Conservation (phyloP, 2,329 filamentous ascomycete species). For the Neophaeococcomyces aloes region DNA sequence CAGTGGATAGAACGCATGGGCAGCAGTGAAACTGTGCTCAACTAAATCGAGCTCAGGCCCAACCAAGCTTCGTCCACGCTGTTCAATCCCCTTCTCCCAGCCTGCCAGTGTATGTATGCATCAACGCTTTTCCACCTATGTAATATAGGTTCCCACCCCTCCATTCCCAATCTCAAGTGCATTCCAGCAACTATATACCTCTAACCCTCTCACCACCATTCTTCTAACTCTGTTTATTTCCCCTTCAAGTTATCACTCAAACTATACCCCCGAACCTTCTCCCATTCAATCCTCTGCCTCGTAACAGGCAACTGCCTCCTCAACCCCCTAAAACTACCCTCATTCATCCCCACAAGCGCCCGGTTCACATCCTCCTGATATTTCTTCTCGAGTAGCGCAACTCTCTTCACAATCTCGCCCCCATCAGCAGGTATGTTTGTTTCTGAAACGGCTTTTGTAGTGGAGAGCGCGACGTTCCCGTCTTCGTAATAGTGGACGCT, state of each 20-base stretch:
- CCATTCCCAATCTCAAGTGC: too few species aligned
- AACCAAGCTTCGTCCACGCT: too few species aligned
- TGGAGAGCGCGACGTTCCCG: constrained; percentile 87
- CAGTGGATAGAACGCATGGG: too few species aligned
- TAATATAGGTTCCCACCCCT: too few species aligned
- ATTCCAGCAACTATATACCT: too few species aligned
- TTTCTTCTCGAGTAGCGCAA: constrained; percentile 71
- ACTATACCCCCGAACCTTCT: constrained; percentile 89
- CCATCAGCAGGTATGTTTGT: constrained; percentile 34
- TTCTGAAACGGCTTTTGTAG: constrained; percentile 50
- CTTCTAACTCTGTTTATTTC: constrained; percentile 32
- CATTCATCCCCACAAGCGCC: constrained; percentile 77
- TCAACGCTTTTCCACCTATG: too few species aligned
- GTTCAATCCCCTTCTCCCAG: too few species aligned
- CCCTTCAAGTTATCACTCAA: constrained; percentile 71
- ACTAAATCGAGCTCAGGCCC: too few species aligned
- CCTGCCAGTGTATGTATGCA: too few species aligned
- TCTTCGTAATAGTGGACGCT: constrained; percentile 99
- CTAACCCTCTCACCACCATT: too few species aligned
- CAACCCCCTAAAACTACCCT: constrained; percentile 89
- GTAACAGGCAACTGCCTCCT: constrained; percentile 90
- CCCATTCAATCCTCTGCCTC: constrained; percentile 98
- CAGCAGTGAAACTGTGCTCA: too few species aligned
- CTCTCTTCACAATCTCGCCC: constrained; percentile 61
- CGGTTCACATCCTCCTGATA: constrained; percentile 95